Evolutionary conservation across 108 stramenopile genomes (phyloP).

Genomic region (Cyclotella choctawhatcheeana): DNA sequence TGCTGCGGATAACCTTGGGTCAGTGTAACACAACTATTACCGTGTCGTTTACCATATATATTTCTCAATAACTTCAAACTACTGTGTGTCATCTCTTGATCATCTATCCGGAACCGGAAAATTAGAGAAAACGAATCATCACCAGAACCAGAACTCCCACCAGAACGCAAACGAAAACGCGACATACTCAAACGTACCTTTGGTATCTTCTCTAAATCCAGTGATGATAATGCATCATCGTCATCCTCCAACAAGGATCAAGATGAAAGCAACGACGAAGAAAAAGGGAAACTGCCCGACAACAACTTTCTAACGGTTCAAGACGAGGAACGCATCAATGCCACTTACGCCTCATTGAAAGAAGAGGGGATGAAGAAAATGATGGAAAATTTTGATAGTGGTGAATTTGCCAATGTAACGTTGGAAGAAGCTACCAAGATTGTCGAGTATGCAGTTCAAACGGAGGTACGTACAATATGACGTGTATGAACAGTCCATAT

Average conservation of each 20-base stretch:
- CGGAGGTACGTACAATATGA: not conserved
- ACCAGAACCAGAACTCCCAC: not conserved
- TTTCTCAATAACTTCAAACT: not conserved
- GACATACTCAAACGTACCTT: constrained; percentile 30
- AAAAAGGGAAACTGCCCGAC: not conserved
- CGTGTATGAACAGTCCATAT: no score
- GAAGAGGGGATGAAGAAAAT: constrained; percentile 1
- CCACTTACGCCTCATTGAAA: not conserved
- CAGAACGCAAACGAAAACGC: constrained; percentile 21
- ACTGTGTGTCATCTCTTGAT: not conserved
- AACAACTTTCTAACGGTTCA: not conserved
- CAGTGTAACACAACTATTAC: not conserved
- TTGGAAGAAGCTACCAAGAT: constrained; percentile 12
- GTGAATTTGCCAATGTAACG: not conserved
- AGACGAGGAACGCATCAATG: constrained; percentile 2
- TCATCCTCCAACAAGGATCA: not conserved
- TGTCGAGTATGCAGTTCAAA: constrained; percentile 14
- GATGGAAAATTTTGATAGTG: not conserved
- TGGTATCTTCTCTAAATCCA: constrained; percentile 1
- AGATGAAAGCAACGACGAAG: not conserved
- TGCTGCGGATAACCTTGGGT: not conserved
- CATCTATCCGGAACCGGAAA: not conserved
- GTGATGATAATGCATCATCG: not conserved
- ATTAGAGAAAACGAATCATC: not conserved
- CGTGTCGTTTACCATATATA: not conserved